Conservation (phyloP, 1,284 basidiomycete species). For the Takashimella tepidaria region DNA sequence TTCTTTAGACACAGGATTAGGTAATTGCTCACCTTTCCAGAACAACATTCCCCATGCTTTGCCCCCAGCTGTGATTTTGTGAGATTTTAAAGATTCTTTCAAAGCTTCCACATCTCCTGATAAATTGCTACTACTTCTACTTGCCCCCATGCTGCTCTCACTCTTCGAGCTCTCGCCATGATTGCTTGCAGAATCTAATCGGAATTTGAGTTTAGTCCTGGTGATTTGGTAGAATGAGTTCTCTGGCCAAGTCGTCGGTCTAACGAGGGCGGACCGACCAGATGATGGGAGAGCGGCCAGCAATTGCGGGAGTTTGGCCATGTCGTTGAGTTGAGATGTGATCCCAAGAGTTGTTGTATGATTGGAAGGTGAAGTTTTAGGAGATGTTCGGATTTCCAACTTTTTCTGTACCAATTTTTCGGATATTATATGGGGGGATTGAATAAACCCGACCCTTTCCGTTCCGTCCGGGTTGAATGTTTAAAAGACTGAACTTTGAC, state of each 20-base stretch:
- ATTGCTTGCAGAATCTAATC: background rate
- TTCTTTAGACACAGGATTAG: too few relatives aligned
- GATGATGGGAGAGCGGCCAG: slow-evolving; percentile 27
- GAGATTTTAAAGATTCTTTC: slow-evolving; percentile 2
- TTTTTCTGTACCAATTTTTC: background rate
- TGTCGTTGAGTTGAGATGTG: background rate
- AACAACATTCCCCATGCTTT: slow-evolving; percentile 35
- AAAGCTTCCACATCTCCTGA: background rate
- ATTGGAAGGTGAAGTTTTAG: background rate
- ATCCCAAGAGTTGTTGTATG: background rate
- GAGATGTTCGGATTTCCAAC: background rate
- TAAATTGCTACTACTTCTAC: background rate
- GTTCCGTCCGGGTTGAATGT: too few relatives aligned
- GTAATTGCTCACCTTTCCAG: slow-evolving; percentile 34
- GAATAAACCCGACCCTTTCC: too few relatives aligned
- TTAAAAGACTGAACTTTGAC: too few relatives aligned
- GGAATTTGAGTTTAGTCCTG: slow-evolving; percentile 27
- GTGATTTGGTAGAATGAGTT: slow-evolving; percentile 36
- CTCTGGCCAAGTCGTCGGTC: slow-evolving; percentile 20
- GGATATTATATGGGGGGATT: background rate
- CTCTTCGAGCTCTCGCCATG: background rate
- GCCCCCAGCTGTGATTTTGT: slow-evolving; percentile 18
- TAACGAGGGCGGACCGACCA: slow-evolving; percentile 25
- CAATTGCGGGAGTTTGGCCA: slow-evolving; percentile 22
- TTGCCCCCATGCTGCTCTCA: too few relatives aligned